Conservation (phyloP, 148 eudicot species). For the Arbutus unedo region DNA sequence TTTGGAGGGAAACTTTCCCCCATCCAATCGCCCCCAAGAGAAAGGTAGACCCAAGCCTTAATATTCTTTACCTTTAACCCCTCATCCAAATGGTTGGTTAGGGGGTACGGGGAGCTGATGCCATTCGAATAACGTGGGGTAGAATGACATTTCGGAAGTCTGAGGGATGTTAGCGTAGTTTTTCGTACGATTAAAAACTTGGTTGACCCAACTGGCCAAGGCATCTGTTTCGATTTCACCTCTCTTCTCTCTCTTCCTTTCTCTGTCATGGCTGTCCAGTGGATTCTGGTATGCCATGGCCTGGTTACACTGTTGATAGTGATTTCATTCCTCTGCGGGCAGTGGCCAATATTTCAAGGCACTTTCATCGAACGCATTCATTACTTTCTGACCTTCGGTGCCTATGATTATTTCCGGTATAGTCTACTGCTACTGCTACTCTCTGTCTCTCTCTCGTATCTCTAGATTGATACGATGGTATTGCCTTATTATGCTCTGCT, state of each 20-base stretch:
- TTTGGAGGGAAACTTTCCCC: too few relatives aligned
- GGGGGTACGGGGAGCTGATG: too few relatives aligned
- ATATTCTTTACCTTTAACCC: too few relatives aligned
- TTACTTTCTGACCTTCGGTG: conserved; percentile 73
- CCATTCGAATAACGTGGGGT: not conserved
- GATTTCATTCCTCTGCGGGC: conserved; percentile 82
- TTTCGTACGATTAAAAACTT: not conserved
- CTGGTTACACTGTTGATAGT: conserved; percentile 59
- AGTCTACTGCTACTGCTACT: not conserved
- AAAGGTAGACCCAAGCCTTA: too few relatives aligned
- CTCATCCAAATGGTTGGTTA: too few relatives aligned
- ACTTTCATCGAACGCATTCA: conserved; percentile 75
- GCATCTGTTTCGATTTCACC: not conserved
- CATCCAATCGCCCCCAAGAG: too few relatives aligned
- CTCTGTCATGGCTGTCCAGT: conserved; percentile 56
- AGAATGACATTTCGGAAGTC: not conserved
- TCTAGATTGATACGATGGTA: not conserved
- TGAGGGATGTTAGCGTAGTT: not conserved
- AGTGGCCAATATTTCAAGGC: conserved; percentile 92
- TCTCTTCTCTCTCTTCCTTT: not conserved
- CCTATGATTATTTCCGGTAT: conserved; percentile 79
- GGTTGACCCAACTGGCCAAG: not conserved
- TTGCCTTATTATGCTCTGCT: conserved; percentile 12
- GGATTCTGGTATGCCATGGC: conserved; percentile 81
- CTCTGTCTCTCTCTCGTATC: not conserved